A percentile compares a stretch with the other conserved stretches of the same genome.
phyloP scores from a whole-genome alignment of 257 asterid species.

The Solanum tarapatanum region DNA sequence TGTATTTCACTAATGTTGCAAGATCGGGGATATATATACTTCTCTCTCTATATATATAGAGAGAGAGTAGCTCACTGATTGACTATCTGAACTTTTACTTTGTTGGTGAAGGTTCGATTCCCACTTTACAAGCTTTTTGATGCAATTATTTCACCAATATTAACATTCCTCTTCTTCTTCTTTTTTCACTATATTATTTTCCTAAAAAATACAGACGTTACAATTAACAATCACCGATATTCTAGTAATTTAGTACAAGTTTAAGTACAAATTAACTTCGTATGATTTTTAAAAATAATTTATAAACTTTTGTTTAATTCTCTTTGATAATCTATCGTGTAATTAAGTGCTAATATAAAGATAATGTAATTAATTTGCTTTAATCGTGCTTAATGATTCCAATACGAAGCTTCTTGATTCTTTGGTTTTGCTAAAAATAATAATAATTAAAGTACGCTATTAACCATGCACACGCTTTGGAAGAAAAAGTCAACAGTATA shows the following conservation, averaged over 20 bases:
- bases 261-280: not conserved
- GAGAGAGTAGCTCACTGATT: no score
- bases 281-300: not conserved
- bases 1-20: no score
- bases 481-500: conserved; percentile 23
- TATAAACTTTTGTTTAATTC: not conserved
- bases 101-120: no score
- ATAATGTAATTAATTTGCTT: not conserved
- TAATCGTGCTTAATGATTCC: conserved; percentile 8
- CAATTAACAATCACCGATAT: not conserved
- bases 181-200: no score
- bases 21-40: no score
- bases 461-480: conserved; percentile 14
- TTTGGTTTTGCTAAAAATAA: conserved; percentile 16
- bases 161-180: not conserved
- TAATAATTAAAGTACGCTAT: not conserved
- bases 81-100: no score
- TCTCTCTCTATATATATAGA: no score
- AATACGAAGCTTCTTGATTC: conserved; percentile 6
- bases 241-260: not conserved
- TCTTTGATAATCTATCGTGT: not conserved
- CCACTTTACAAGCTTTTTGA: no score
- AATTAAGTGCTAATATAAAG: not conserved
- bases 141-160: no score
- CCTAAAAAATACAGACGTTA: no score